Evolutionary conservation across 495 filamentous ascomycete genomes (phyloP).

Genomic region (Aspergillus taichungensis): DNA sequence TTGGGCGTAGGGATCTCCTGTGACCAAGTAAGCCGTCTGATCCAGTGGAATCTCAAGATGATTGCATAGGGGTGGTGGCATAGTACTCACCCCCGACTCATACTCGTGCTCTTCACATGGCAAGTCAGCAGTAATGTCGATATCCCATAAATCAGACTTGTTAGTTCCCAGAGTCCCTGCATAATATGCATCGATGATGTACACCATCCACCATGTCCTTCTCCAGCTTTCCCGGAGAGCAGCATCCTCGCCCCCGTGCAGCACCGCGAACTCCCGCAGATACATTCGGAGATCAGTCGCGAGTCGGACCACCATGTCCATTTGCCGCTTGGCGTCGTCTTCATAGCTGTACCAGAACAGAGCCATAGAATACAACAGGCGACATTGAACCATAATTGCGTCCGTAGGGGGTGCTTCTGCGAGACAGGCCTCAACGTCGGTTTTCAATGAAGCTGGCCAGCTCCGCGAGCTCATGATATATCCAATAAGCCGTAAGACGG

Average conservation of each 20-base stretch:
- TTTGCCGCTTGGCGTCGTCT: constrained; percentile 12
- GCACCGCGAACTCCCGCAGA: constrained; percentile 9
- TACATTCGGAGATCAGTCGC: constrained; percentile 26
- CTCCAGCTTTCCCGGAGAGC: constrained; percentile 25
- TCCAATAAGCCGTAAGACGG: constrained; percentile 17
- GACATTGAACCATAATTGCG: constrained; percentile 20
- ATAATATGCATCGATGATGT: constrained; percentile 21
- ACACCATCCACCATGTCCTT: constrained; percentile 31
- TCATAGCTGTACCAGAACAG: constrained; percentile 26
- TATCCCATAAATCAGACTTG: constrained; percentile 44
- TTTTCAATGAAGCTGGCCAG: constrained; percentile 14
- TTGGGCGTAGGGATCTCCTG: constrained; percentile 54
- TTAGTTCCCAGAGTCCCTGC: constrained; percentile 22
- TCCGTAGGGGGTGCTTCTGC: constrained; percentile 47
- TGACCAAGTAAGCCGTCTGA: background rate
- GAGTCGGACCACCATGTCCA: constrained; percentile 23
- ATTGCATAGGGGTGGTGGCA: background rate
- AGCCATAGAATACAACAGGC: constrained; percentile 23
- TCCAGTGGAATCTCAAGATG: background rate
- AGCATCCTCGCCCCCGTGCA: constrained; percentile 12
- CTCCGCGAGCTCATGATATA: constrained; percentile 14
- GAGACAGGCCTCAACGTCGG: constrained; percentile 30
- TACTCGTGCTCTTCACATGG: constrained; percentile 74
- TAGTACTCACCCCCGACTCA: constrained; percentile 46
- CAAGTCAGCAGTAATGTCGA: constrained; percentile 51